phyloP scores from a whole-genome alignment of 768 basidiomycete species.

The Mycena capillaripes region DNA sequence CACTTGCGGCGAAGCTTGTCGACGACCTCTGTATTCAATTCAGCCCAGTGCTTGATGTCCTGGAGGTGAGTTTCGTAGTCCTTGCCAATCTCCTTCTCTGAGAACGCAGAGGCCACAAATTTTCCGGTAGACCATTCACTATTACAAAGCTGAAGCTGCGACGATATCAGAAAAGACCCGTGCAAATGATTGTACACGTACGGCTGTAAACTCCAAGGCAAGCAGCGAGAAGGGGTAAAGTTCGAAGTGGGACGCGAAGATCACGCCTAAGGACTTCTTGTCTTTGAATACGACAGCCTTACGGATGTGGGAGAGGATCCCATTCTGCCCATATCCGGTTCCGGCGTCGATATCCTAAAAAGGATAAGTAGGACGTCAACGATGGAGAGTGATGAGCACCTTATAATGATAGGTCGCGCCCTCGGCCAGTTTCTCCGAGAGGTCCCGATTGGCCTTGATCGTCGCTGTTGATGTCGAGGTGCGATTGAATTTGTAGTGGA shows the following conservation, averaged over 20 bases:
- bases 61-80: neutral
- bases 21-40: neutral
- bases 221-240: neutral
- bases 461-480: too few species aligned
- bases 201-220: neutral
- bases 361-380: neutral
- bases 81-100: neutral
- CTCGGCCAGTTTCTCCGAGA: neutral
- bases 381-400: too few species aligned
- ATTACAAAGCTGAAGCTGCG: neutral
- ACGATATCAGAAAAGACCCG: neutral
- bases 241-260: slow-evolving; percentile 3
- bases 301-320: neutral
- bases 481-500: slow-evolving; percentile 1
- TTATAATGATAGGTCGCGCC: neutral
- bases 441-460: neutral
- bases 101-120: neutral
- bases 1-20: neutral
- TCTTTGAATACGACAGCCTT: neutral
- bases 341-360: neutral
- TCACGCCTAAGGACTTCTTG: neutral
- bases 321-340: slow-evolving; percentile 1
- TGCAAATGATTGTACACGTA: neutral
- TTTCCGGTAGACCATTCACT: slow-evolving; percentile 1
- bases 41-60: neutral